Conservation (phyloP, 1,284 basidiomycete genomes). For the Fomitopsis pinicola region DNA sequence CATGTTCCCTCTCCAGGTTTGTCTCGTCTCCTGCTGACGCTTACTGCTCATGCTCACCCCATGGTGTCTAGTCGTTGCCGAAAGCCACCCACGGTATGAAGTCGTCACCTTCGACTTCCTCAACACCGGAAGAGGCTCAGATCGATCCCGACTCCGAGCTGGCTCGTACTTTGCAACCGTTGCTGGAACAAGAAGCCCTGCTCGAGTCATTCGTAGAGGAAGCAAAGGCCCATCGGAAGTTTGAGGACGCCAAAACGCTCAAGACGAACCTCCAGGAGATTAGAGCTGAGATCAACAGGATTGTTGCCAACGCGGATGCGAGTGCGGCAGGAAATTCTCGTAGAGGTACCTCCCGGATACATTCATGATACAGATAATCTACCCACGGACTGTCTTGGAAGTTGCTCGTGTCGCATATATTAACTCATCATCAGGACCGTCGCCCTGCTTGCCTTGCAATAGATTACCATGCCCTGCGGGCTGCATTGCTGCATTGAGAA, state of each 20-base stretch:
- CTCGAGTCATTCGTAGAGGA: slow-evolving; percentile 82
- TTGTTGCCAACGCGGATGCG: slow-evolving; percentile 42
- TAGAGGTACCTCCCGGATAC: not conserved
- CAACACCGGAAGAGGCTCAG: slow-evolving; percentile 25
- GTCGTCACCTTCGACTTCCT: slow-evolving; percentile 18
- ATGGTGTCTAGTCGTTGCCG: slow-evolving; percentile 51
- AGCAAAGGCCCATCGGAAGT: slow-evolving; percentile 80
- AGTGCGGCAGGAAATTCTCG: not conserved
- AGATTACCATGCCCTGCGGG: not conserved
- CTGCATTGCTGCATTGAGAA: not conserved
- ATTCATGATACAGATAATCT: not conserved
- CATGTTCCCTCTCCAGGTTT: slow-evolving; percentile 79
- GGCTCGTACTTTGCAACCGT: slow-evolving; percentile 72
- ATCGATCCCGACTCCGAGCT: slow-evolving; percentile 66
- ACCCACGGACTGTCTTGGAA: not conserved
- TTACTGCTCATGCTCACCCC: not conserved
- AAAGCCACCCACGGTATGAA: slow-evolving; percentile 37
- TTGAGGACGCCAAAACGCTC: slow-evolving; percentile 83
- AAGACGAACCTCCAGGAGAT: slow-evolving; percentile 76
- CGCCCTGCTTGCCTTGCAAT: not conserved
- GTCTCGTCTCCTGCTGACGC: not conserved
- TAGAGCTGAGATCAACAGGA: slow-evolving; percentile 70
- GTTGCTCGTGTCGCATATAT: not conserved
- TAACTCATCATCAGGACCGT: too few relatives aligned
- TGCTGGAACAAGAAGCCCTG: slow-evolving; percentile 87